phyloP scores from a whole-genome alignment of 2,329 filamentous ascomycete species.

The Xylaria sp. region DNA sequence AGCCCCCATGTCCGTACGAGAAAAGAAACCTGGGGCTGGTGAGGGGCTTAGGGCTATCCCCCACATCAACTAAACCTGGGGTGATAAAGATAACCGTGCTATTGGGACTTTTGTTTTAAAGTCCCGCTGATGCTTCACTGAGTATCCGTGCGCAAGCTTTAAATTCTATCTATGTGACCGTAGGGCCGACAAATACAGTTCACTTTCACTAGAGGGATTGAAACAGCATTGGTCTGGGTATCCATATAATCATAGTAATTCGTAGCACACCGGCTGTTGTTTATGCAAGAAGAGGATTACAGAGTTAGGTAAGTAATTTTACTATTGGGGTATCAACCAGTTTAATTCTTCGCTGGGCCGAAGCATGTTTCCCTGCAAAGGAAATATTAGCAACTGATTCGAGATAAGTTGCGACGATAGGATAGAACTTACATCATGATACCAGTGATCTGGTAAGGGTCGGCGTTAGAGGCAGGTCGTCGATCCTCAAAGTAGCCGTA shows the following conservation, averaged over 20 bases:
- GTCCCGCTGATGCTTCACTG: too few relatives aligned
- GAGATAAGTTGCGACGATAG: background rate
- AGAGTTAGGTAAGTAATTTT: slow-evolving; percentile 17
- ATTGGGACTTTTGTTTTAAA: too few relatives aligned
- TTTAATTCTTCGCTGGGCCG: slow-evolving; percentile 43
- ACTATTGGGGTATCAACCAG: slow-evolving; percentile 30
- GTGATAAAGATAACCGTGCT: too few relatives aligned
- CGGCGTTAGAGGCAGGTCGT: slow-evolving; percentile 79
- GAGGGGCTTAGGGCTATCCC: too few relatives aligned
- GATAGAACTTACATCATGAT: slow-evolving; percentile 65
- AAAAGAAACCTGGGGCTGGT: too few relatives aligned
- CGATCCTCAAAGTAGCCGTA: slow-evolving; percentile 94
- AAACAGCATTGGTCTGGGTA: slow-evolving; percentile 22
- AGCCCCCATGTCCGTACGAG: too few relatives aligned
- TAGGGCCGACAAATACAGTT: background rate
- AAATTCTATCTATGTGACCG: background rate
- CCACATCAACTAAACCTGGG: too few relatives aligned
- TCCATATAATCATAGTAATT: slow-evolving; percentile 30
- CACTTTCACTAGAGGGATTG: slow-evolving; percentile 5
- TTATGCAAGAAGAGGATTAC: slow-evolving; percentile 26
- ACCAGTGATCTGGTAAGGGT: slow-evolving; percentile 79
- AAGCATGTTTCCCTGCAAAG: slow-evolving; percentile 57
- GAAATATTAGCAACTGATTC: slow-evolving; percentile 10
- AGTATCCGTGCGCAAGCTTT: too few relatives aligned
- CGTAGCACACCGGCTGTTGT: slow-evolving; percentile 22